phyloP scores from a whole-genome alignment of 2,329 filamentous ascomycete genomes.

The Pezicula carpinea region DNA sequence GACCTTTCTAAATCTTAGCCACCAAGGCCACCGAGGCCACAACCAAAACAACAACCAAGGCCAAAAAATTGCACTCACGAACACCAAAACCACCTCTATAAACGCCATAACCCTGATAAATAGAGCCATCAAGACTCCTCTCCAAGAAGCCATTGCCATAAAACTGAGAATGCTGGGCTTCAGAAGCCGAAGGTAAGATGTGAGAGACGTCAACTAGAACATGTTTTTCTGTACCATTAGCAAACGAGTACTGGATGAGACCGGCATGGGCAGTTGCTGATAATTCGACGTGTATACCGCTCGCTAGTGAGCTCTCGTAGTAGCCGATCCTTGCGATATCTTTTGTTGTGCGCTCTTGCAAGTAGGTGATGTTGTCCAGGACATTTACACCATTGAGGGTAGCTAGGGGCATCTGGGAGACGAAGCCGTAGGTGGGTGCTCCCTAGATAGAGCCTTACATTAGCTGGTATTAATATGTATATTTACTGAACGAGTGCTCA shows the following conservation, averaged over 20 bases:
- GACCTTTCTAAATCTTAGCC: no score
- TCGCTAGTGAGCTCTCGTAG: constrained; percentile 45
- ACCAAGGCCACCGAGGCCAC: no score
- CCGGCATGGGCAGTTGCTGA: constrained; percentile 44
- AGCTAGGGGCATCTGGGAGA: constrained; percentile 42
- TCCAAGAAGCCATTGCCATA: constrained; percentile 38
- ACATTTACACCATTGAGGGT: constrained; percentile 38
- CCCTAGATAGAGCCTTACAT: constrained; percentile 33
- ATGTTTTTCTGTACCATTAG: constrained; percentile 26
- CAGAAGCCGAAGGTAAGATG: constrained; percentile 33
- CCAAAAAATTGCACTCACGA: constrained; percentile 18
- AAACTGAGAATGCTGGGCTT: constrained; percentile 33
- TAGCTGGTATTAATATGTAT: no score
- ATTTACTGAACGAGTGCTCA: no score
- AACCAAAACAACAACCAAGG: neutral
- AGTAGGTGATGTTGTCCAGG: constrained; percentile 43
- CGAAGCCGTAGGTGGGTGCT: constrained; percentile 53
- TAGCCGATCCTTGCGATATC: constrained; percentile 47
- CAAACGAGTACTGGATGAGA: constrained; percentile 48
- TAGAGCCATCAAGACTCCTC: constrained; percentile 31
- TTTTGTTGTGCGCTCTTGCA: constrained; percentile 33
- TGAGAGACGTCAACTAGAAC: constrained; percentile 45
- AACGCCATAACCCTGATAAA: constrained; percentile 42
- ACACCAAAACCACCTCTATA: constrained; percentile 42
- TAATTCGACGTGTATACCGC: constrained; percentile 44